Conservation (phyloP, 2,329 filamentous ascomycete genomes). For the Grosmannia penicillata region DNA sequence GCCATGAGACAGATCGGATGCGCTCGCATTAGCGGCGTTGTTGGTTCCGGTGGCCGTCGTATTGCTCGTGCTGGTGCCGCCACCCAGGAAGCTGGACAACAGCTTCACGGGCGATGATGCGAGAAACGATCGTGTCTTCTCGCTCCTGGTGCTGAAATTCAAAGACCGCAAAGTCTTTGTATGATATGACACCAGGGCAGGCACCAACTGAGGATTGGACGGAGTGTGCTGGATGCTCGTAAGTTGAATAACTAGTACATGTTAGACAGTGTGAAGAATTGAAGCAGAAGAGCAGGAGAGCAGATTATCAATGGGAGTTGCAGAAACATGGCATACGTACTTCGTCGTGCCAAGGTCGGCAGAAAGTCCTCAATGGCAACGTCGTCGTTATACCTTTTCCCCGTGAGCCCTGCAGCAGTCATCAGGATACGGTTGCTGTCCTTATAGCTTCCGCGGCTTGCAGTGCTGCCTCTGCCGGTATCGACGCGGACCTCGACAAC, state of each 20-base stretch:
- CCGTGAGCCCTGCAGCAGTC: conserved; percentile 48
- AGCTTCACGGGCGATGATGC: conserved; percentile 82
- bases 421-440: conserved; percentile 31
- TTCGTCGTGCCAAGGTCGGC: conserved; percentile 56
- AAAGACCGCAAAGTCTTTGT: conserved; percentile 62
- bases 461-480: conserved; percentile 29
- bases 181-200: conserved; percentile 62
- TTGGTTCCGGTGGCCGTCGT: conserved; percentile 10
- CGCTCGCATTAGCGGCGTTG: conserved; percentile 4
- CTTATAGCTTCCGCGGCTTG: conserved; percentile 20
- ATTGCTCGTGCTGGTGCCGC: conserved; percentile 23
- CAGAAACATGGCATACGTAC: conserved; percentile 28
- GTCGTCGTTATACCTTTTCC: conserved; percentile 59
- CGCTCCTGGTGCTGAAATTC: conserved; percentile 44
- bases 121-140: conserved; percentile 54
- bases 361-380: conserved; percentile 59
- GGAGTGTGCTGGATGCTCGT: conserved; percentile 56
- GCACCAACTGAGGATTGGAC: conserved; percentile 47
- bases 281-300: neutral
- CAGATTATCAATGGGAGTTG: neutral
- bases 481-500: conserved; percentile 46
- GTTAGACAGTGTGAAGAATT: neutral
- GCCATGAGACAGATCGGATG: conserved; percentile 16
- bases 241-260: conserved; percentile 48
- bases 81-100: conserved; percentile 65